Evolutionary conservation across 225 moss, liverwort and hornwort genomes (phyloP).

Genomic region (Neckera pumila): DNA sequence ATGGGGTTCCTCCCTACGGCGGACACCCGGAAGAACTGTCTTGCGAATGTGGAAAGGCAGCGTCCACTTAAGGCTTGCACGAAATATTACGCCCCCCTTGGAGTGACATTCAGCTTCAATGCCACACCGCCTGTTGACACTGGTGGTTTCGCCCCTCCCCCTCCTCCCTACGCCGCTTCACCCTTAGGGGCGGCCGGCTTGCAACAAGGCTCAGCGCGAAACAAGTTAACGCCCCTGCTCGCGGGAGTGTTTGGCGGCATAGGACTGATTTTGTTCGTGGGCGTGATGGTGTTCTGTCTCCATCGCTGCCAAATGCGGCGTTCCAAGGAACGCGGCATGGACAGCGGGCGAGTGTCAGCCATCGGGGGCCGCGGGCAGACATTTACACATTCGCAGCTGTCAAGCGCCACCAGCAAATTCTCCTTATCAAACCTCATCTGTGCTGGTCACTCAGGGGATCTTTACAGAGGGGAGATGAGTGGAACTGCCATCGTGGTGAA

Average conservation of each 20-base stretch:
- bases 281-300: conserved; percentile 48
- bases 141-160: not conserved
- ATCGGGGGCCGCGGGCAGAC: conserved; percentile 63
- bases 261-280: conserved; percentile 54
- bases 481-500: conserved; percentile 71
- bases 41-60: conserved; percentile 27
- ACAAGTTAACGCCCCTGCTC: conserved; percentile 48
- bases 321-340: conserved; percentile 31
- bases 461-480: conserved; percentile 70
- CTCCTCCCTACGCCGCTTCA: not conserved
- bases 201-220: not conserved
- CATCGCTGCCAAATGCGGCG: conserved; percentile 51
- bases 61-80: conserved; percentile 14
- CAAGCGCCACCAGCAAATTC: conserved; percentile 60
- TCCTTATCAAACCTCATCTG: conserved; percentile 65
- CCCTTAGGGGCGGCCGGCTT: conserved; percentile 2
- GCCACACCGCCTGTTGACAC: conserved; percentile 4
- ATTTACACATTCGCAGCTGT: conserved; percentile 68
- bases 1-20: conserved; percentile 20
- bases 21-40: conserved; percentile 21
- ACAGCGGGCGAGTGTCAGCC: conserved; percentile 32
- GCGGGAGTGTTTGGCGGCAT: conserved; percentile 62
- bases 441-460: conserved; percentile 75
- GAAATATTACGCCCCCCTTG: conserved; percentile 19
- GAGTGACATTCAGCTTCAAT: conserved; percentile 37